Evolutionary conservation across 1,284 basidiomycete genomes (phyloP).

Genomic region (Thelephora terrestris): DNA sequence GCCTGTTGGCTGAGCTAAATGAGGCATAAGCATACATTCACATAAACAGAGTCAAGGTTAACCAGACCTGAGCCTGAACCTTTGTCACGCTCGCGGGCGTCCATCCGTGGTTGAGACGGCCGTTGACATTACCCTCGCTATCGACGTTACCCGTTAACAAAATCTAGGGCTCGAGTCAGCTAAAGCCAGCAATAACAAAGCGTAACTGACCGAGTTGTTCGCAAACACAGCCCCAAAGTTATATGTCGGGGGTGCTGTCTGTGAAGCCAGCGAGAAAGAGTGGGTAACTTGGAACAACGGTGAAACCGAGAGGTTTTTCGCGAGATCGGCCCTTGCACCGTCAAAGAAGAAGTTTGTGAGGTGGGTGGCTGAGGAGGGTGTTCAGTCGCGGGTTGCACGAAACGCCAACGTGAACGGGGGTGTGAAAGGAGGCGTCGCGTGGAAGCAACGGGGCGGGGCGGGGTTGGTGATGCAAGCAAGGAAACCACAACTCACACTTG

Average conservation of each 20-base stretch:
- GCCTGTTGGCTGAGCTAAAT: slow-evolving; percentile 52
- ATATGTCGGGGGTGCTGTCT: slow-evolving; percentile 72
- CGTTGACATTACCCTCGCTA: slow-evolving; percentile 86
- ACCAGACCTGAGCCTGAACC: slow-evolving; percentile 76
- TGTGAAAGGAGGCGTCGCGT: slow-evolving; percentile 2
- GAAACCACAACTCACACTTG: slow-evolving; percentile 45
- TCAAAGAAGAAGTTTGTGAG: slow-evolving; percentile 95
- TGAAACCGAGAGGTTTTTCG: slow-evolving; percentile 87
- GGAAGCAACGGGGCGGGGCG: background rate
- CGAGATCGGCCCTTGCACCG: slow-evolving; percentile 91
- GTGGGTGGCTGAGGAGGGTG: slow-evolving; percentile 59
- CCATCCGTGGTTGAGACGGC: slow-evolving; percentile 89
- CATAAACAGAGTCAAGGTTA: background rate
- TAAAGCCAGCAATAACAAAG: background rate
- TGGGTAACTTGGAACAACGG: slow-evolving; percentile 98
- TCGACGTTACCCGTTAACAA: slow-evolving; percentile 94
- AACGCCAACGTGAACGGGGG: slow-evolving; percentile 4
- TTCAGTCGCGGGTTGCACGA: slow-evolving; percentile 2
- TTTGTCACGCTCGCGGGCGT: slow-evolving; percentile 74
- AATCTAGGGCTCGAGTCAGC: slow-evolving; percentile 35
- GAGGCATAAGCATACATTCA: slow-evolving; percentile 5
- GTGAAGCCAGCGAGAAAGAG: slow-evolving; percentile 82
- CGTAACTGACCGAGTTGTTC: slow-evolving; percentile 57
- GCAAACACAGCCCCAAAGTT: slow-evolving; percentile 94
- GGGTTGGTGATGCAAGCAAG: background rate